Evolutionary conservation across 345 rosid species (phyloP), one percentile per base, ranked within the genome.

Genomic region (Bretschneidera sinensis): DNA sequence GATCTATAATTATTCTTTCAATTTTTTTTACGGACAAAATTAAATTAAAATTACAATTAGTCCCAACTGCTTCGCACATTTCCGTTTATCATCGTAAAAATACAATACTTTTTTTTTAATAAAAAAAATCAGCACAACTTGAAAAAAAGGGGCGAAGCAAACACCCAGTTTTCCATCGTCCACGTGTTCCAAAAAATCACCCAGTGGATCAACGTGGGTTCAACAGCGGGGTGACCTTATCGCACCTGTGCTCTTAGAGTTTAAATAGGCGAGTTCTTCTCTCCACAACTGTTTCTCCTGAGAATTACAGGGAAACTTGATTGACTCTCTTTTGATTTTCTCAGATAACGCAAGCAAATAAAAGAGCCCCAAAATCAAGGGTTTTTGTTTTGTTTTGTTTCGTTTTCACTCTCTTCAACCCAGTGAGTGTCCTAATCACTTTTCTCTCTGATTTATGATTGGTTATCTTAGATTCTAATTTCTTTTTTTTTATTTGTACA

Each of bases 351-450:
- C 33, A 28, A 28, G 25, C n/a, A n/a, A n/a, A 25, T 11, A 35
- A 17, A 21, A 25, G n/a, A 59, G 17, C 53, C 66, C 79, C 33
- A 73, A 69, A 59, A 68, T 67, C 68, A 76, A 81, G 87, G 83
- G 85, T 66, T n/a, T n/a, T n/a, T n/a, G n/a, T 78, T 72, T 56
- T 57, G 35, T 62, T 64, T 61, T 39, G 6, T 21, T 39, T 21
- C 7, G 21, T 34, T 21, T 24, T 55, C 55, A 3, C 51, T 21
- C 43, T 33, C 45, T 49, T 47, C 39, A 19, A 19, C 25, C 60
- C 61, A 67, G 78, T 81, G 63, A 81, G 82, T 69, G 24, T 67
- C 67, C 17, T 60, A 53, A 11, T 70, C 65, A 23, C 55, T 54
- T 63, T 48, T 68, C 59, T 55, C 51, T 56, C 18, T 61, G 34